Evolutionary conservation across 1,139 yeast genomes (phyloP), one percentile per base, ranked within the genome.

Genomic region (Waltiozyma solani): DNA sequence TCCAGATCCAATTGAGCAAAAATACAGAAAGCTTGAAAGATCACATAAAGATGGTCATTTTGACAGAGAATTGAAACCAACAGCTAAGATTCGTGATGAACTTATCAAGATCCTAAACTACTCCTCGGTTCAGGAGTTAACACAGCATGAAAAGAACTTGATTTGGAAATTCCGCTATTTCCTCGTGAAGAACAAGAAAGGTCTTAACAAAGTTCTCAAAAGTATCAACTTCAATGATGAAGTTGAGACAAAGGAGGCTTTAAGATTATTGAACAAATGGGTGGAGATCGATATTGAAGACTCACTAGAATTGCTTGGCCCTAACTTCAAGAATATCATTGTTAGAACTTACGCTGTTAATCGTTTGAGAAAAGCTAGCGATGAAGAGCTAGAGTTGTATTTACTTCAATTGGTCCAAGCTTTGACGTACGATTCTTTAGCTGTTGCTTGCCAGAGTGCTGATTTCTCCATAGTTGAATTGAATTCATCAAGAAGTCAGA

Each of bases 81-180:
- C 93, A 17, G 83, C 96, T 2, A 82, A 79, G 50, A 67, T 81
- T 32, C 67, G 96, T 47, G 91, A 82, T 48, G 82, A 83, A 47
- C 66, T 91, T 39, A 66, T 76, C 43, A 68, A 62, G 39, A 83
- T 89, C 5, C 65, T 89, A 38, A 67, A 69, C 27, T 85, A 79
- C 49, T 91, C 96, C 1, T 87, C 96, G 2, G 91, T 86, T 34
- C 80, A 84, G 37, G 86, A 79, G 50, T 65, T 91, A 36, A 71
- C 79, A 7, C 89, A 83, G 39, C 78, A 82, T 53, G 97, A 91
- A 49, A 87, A 84, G 63, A 87, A 87, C 48, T 62, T 87, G 51
- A 71, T 93, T 15, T 91, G 97, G 97, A 84, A 84, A 58, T 91
- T 83, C 58, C 65, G 98, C 39, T 91, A 85, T 62, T 89, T 80